These are phyloP conservation scores for Austropuccinia psidii DNA, from an alignment of 1,284 basidiomycete species.

Conservation along the genomic window DNA sequence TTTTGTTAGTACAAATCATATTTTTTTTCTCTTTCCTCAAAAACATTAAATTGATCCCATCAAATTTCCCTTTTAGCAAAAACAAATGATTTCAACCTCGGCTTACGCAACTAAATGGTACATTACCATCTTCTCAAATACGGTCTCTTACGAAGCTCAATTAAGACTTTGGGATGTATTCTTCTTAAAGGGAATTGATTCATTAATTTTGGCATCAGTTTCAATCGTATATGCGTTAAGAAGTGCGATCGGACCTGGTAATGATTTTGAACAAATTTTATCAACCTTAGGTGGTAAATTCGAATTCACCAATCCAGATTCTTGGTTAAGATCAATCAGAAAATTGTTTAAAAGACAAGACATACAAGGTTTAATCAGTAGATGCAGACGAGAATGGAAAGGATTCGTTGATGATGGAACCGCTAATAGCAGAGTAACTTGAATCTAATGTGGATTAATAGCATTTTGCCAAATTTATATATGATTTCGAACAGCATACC, in stretches of 20 bases:
- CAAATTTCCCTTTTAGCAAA: constrained; percentile 49
- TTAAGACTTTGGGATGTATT: constrained; percentile 90
- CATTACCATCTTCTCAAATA: constrained; percentile 83
- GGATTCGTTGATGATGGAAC: constrained; percentile 58
- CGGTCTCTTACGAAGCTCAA: constrained; percentile 92
- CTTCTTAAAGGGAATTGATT: constrained; percentile 78
- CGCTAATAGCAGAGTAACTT: constrained; percentile 37
- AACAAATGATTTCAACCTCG: constrained; percentile 80
- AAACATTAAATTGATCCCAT: background rate
- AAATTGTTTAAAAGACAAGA: constrained; percentile 15
- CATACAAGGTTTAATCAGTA: background rate
- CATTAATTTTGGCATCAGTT: constrained; percentile 73
- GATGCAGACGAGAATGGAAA: constrained; percentile 59
- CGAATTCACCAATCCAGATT: constrained; percentile 5
- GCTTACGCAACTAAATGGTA: constrained; percentile 99
- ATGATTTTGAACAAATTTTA: constrained; percentile 84
- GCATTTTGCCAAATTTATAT: too few species aligned
- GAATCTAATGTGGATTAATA: too few species aligned
- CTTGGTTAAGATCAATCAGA: constrained; percentile 20
- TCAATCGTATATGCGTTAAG: constrained; percentile 82
- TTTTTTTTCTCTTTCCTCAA: background rate
- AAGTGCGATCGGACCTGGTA: constrained; percentile 58
- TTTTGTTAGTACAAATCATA: constrained; percentile 54
- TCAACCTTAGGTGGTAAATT: constrained; percentile 49
- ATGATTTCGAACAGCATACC: too few species aligned